A percentile compares a stretch with the other conserved stretches of the same genome.
Conservation (phyloP, 768 basidiomycete genomes). For the Coprinopsis marcescibilis region DNA sequence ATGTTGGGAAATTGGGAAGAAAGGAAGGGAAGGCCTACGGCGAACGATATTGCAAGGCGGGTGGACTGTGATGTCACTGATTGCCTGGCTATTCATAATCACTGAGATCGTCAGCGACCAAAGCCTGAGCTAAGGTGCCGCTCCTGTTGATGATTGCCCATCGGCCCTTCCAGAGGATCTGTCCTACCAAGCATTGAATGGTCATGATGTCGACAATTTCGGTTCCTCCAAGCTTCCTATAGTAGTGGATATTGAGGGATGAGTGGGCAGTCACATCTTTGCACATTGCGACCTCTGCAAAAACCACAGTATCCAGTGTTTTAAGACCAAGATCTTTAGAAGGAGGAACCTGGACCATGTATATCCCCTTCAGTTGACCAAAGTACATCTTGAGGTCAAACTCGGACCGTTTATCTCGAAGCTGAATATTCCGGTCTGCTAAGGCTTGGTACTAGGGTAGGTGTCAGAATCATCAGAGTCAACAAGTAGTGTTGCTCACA, state of each 20-base stretch:
- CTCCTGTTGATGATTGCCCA: conserved; percentile 24
- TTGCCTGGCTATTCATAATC: no score
- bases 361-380: conserved; percentile 1
- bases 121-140: no score
- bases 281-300: neutral
- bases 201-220: conserved; percentile 23
- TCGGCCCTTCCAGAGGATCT: conserved; percentile 12
- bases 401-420: neutral
- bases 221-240: conserved; percentile 6
- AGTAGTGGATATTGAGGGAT: conserved; percentile 5
- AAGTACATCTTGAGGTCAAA: neutral
- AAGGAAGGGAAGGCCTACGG: no score
- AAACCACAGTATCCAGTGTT: neutral
- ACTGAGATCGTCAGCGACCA: no score
- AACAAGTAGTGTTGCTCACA: neutral
- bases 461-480: neutral
- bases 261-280: neutral
- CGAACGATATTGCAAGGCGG: no score
- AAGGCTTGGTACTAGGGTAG: neutral
- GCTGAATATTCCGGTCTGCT: neutral
- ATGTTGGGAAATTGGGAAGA: no score
- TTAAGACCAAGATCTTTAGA: neutral
- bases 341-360: neutral
- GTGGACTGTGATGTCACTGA: no score
- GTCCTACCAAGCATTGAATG: conserved; percentile 23